Conservation (phyloP, 768 basidiomycete species). For the Sistotremastrum suecicum region DNA sequence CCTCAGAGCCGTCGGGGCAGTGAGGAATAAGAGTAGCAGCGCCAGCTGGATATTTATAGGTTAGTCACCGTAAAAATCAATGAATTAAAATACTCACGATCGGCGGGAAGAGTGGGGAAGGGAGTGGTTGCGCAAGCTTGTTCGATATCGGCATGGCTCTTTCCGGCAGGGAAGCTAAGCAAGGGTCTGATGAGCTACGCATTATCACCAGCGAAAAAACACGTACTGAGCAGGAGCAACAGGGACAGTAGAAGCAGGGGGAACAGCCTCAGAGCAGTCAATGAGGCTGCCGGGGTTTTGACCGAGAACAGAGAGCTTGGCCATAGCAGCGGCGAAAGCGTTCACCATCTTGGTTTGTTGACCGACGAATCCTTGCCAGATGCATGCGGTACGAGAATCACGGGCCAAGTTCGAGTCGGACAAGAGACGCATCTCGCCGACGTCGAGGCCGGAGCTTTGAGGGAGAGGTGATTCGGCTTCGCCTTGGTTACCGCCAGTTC, state of each 20-base stretch:
- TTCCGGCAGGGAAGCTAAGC: constrained; percentile 10
- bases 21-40: too few species aligned
- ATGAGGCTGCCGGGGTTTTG: constrained; percentile 8
- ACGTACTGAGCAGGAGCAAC: constrained; percentile 1
- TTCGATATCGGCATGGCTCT: constrained; percentile 10
- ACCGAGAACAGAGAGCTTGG: constrained; percentile 17
- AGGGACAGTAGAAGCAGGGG: constrained; percentile 15
- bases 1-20: too few species aligned
- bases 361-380: constrained; percentile 18
- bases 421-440: constrained; percentile 21
- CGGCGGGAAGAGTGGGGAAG: constrained; percentile 21
- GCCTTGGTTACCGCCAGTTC: constrained; percentile 15
- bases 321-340: constrained; percentile 16
- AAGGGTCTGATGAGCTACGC: too few species aligned
- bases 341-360: constrained; percentile 15
- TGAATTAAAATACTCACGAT: constrained; percentile 1
- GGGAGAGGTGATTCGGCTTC: constrained; percentile 17
- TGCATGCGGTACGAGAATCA: constrained; percentile 20
- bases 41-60: too few species aligned
- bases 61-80: too few species aligned
- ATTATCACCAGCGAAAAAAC: neutral
- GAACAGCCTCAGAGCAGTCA: constrained; percentile 13
- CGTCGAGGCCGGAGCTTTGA: neutral
- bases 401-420: constrained; percentile 19
- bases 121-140: constrained; percentile 18